Evolutionary conservation across 345 rosid genomes (phyloP).

Genomic region (Euphorbia tirucalli): DNA sequence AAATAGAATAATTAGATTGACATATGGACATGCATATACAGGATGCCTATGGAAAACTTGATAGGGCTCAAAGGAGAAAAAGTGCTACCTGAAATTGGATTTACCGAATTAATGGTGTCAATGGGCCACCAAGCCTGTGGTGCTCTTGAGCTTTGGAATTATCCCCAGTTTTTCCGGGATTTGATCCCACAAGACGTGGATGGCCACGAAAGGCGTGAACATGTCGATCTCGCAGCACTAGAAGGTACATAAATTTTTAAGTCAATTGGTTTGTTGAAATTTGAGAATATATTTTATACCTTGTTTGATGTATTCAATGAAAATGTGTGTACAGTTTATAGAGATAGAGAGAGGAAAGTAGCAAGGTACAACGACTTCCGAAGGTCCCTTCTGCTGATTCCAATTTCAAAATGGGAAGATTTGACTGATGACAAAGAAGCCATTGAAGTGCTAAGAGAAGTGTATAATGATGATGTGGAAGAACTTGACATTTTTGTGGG

Average conservation of each 20-base stretch:
- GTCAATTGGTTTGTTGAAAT: no score
- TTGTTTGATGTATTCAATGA: no score
- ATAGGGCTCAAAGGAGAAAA: slow-evolving; percentile 46
- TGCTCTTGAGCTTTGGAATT: slow-evolving; percentile 52
- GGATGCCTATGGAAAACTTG: slow-evolving; percentile 35
- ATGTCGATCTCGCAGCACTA: slow-evolving; percentile 47
- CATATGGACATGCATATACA: no score
- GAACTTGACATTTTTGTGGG: slow-evolving; percentile 53
- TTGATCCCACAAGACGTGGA: slow-evolving; percentile 35
- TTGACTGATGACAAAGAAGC: slow-evolving; percentile 49
- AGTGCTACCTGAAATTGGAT: slow-evolving; percentile 38
- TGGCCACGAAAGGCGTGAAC: slow-evolving; percentile 48
- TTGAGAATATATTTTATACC: no score
- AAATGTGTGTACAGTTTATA: slow-evolving; percentile 34
- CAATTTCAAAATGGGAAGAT: slow-evolving; percentile 61
- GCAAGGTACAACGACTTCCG: slow-evolving; percentile 57
- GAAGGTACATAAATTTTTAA: slow-evolving; percentile 35
- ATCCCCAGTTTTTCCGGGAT: slow-evolving; percentile 53
- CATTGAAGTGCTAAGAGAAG: slow-evolving; percentile 37
- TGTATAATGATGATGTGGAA: slow-evolving; percentile 51
- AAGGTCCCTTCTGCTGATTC: slow-evolving; percentile 39
- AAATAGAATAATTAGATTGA: no score
- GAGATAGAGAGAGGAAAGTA: slow-evolving; percentile 63
- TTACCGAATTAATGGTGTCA: slow-evolving; percentile 43
- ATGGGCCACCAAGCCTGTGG: slow-evolving; percentile 75